Percentiles rank a stretch among this genome's conserved stretches.
Conservation (phyloP, 371 early-diverging fungal species). For the Nematocida sp. region DNA sequence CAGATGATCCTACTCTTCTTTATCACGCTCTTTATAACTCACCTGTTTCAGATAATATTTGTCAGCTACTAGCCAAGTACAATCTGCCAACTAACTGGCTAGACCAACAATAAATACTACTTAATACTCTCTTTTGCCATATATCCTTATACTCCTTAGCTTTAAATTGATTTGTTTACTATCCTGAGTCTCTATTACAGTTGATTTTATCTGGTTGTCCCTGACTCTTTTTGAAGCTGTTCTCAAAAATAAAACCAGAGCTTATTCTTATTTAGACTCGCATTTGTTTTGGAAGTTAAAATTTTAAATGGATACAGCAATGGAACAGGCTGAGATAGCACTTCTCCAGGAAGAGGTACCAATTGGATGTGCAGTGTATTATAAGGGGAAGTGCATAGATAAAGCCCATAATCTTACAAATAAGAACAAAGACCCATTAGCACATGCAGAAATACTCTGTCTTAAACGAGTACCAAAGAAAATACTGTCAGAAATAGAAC, state of each 20-base stretch:
- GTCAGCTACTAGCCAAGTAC: neutral
- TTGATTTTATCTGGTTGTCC: too few relatives aligned
- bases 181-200: too few relatives aligned
- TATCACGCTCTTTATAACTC: slow-evolving; percentile 14
- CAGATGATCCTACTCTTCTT: slow-evolving; percentile 25
- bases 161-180: too few relatives aligned
- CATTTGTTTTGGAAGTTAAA: too few relatives aligned
- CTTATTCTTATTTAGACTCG: too few relatives aligned
- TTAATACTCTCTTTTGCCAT: too few relatives aligned
- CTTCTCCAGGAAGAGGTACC: slow-evolving; percentile 80
- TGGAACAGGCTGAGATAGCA: slow-evolving; percentile 72
- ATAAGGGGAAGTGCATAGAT: slow-evolving; percentile 72
- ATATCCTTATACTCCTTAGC: too few relatives aligned
- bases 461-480: slow-evolving; percentile 76
- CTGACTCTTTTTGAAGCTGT: too few relatives aligned
- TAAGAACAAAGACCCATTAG: slow-evolving; percentile 51
- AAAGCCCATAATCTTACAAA: slow-evolving; percentile 79
- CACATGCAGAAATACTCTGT: slow-evolving; percentile 61
- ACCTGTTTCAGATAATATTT: neutral
- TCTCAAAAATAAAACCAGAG: too few relatives aligned
- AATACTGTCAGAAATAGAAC: slow-evolving; percentile 66
- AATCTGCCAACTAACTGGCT: slow-evolving; percentile 4
- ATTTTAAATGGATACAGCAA: slow-evolving; percentile 58
- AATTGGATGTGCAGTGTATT: slow-evolving; percentile 92
- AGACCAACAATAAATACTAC: too few relatives aligned